Base-by-base conservation (phyloP, 768 basidiomycete genomes). In the Rossbeevera mucosa region DNA sequence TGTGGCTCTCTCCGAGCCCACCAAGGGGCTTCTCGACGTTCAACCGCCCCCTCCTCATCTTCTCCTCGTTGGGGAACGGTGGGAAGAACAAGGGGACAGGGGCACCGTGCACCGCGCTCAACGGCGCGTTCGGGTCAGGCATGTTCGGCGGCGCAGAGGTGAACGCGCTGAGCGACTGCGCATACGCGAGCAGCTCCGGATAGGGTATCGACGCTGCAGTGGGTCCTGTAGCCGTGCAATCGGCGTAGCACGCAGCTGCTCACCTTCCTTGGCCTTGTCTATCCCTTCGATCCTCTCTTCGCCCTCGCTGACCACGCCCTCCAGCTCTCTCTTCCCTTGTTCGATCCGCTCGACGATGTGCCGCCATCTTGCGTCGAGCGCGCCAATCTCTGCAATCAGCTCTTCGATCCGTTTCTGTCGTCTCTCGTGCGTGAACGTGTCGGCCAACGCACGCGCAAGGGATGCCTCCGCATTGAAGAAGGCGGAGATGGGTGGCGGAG, bases 1-100 rank as follows among this genome's bases (percentile, higher is more conserved):
- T 86, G 65, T 90, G 87, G 7, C 84, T 89, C 72, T 92, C 91
- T 33, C 88, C 91, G 44, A 87, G 76, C 41, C 81, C 68, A 5
- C 86, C 91, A 52, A 91, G 76, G 1, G 88, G 90, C 24, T 84
- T 86, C 67, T 91, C 88, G 20, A 82, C 83, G 62, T 87, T 90
- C 67, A 91, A 79, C 51, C 79, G 78, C 1, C 91, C 91, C 22
- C 84, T 78, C 47, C 90, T 83, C 88, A 93, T 91, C 70, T 90
- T 92, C 66, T 91, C 91, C 71, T 91, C 90, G 63, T 91, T 91
- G 1, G 91, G 91, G 67, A 91, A 93, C 11, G 91, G 91, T 31
- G 90, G 90, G 72, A 91, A 91, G 76, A 93, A 91, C 38, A 89
- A 64, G 16, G 86, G 87, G 16, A 85, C 83, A 0, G 86, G 86